Base-by-base conservation (phyloP, 2,329 filamentous ascomycete species). In the Xylariomycetidae sp. region DNA sequence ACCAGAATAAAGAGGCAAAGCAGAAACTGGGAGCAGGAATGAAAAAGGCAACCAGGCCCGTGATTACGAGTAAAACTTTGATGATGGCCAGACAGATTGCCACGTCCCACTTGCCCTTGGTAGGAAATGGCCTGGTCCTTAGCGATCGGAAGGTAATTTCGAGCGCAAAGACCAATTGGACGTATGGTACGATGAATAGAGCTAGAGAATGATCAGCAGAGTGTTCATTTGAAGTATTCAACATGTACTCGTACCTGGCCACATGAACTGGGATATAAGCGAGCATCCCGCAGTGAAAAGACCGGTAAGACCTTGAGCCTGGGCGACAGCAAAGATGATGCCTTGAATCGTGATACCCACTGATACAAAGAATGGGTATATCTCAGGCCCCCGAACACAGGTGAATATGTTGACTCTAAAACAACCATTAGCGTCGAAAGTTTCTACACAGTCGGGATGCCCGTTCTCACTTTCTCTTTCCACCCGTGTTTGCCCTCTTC, bases 1-100 rank as follows among this genome's bases (percentile, higher is more conserved):
- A 82, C 75, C 76, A 84, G 44, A 83, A 75, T 6, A 85, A 63
- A 5, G 76, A 78, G 16, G 76, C 77, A 46, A 83, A 78, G 58
- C 81, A 85, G 32, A 70, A 67, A 42, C 79, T 70, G 5, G 67
- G 66, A 26, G 79, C 69, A 4, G 62, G 66, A 40, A 70, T 59
- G 31, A 74, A 63, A 35, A 72, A 61, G 12, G 77, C 75, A 17
- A 79, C 69, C 23, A 79, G 59, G 57, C 78, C 80, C 14, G 72
- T 76, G 23, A 60, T 55, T 20, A 83, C 51, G 14, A 73, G 50
- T 37, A 77, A 60, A 28, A 74, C 52, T 13, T 67, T 55, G 17
- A 80, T 56, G 10, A 68, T 50, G 14, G 54, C 63, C 19, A 79
- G 55, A 52, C 78, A 83, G 19, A 76, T 68, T 3, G 65, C 58